Evolutionary conservation across 371 early-diverging fungal genomes (phyloP), one percentile per base, ranked within the genome.

Genomic region (Nematocida minor): DNA sequence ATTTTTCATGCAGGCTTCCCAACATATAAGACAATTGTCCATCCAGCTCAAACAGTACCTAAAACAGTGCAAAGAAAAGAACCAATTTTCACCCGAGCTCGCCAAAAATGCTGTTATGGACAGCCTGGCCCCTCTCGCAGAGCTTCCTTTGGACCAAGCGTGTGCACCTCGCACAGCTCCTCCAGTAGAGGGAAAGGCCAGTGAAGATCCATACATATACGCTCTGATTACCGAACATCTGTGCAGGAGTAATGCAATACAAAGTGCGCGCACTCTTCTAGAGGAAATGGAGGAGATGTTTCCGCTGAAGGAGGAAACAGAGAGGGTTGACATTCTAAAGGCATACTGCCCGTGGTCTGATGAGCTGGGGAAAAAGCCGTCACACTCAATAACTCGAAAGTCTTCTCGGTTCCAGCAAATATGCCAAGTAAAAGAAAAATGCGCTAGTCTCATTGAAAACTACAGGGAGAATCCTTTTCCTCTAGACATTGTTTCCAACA

Each of bases 1-100:
- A 36, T 62, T 74, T 74, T 44, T 41, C 40, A 74, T 74, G 77
- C 40, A 66, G 32, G 77, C 42, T 16, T 74, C 77, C 18, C 42
- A 27, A 31, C 16, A 44, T 27, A 74, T 74, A 36, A 31, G 63
- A 29, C 27, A 46, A 51, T 14, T 62, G 3, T 32, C 77, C 7
- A 40, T 31, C 9, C 11, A 74, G 53, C n/a, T 74, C 4, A 74
- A 74, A 47, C 32, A 48, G 18, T 40, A 44, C 20, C 22, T 62
- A 31, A 46, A 74, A 53, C 27, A 57, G 34, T 57, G 20, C n/a
- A 44, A 41, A 22, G 25, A 41, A 44, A 53, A 34, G 7, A 16
- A 3, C 4, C 48, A 29, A 4, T 22, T 64, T 36, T n/a, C 64
- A 14, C 31, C 71, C 0, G 25, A 11, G 34, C 16, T 4, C 9